Evolutionary conservation across 2,329 filamentous ascomycete species (phyloP), one percentile per base, ranked within the genome.

Genomic region (Venturia asperata): DNA sequence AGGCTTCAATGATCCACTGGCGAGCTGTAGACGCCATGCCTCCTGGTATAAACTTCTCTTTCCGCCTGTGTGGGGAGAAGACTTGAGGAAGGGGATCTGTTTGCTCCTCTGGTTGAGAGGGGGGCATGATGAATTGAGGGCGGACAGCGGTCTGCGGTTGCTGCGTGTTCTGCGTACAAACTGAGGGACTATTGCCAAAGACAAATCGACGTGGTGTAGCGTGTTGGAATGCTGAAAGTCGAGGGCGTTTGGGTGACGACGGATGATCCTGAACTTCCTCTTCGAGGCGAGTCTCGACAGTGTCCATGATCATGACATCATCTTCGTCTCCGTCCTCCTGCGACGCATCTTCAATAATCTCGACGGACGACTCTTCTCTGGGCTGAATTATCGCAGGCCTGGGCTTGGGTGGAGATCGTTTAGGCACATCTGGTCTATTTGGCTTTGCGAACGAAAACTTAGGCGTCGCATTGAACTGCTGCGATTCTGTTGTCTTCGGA

Each of bases 21-120:
- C 81, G 77, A 39, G 83, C 70, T 61, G 77, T 79, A 0, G 77
- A 75, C 3, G 82, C 82, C 64, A 83, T 72, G 1, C 82, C 82
- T 3, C 77, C 76, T 1, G 77, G 72, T 0, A 82, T 58, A 67
- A 81, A 84, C 68, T 80, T 80, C 67, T 81, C 76, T 0, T 77
- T 78, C 66, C 78, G 78, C 34, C 81, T 76, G 60, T 80, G 79
- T 1, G 83, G 82, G 0, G 82, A 83, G 71, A 85, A 85, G 47
- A 79, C 76, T 49, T 82, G 79, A 0, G 82, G 81, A 0, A 82
- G 72, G 0, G 80, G 80, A 5, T 73, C 72, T 17, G 67, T 60
- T 15, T 56, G 68, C 1, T 74, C 72, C 15, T 71, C 72, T 3
- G 73, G 70, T 15, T 72, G 72, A 3, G 68, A 66, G 1, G 73